Evolutionary conservation across 2,329 filamentous ascomycete genomes (phyloP).

Genomic region (Epichloe gansuensis): DNA sequence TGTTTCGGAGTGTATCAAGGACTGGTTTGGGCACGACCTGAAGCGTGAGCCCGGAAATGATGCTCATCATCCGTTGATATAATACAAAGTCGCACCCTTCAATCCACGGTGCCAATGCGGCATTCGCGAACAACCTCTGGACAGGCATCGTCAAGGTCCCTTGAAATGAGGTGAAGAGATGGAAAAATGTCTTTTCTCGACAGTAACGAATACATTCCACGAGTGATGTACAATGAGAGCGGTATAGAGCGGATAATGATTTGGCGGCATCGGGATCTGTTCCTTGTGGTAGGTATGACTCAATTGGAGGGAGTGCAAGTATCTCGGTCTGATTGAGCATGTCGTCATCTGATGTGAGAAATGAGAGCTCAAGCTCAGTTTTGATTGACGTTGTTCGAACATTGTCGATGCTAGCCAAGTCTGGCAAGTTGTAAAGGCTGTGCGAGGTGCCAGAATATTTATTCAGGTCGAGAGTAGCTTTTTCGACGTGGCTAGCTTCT

Average conservation of each 20-base stretch:
- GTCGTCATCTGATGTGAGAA: conserved; percentile 45
- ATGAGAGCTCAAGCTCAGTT: conserved; percentile 46
- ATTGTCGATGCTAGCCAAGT: conserved; percentile 44
- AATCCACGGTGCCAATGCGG: conserved; percentile 79
- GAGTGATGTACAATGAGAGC: conserved; percentile 88
- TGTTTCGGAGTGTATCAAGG: conserved; percentile 74
- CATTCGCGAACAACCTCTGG: conserved; percentile 77
- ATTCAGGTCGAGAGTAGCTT: conserved; percentile 1
- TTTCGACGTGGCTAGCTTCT: conserved; percentile 13
- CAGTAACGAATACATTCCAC: conserved; percentile 94
- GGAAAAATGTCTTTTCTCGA: conserved; percentile 93
- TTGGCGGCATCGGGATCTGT: conserved; percentile 82
- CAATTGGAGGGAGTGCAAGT: conserved; percentile 74
- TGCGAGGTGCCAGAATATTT: conserved; percentile 16
- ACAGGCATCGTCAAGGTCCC: conserved; percentile 94
- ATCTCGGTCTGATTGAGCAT: conserved; percentile 48
- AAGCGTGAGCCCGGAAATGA: conserved; percentile 76
- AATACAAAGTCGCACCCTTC: conserved; percentile 90
- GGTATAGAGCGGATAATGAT: conserved; percentile 76
- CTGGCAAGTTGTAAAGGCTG: conserved; percentile 49
- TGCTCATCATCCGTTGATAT: conserved; percentile 94
- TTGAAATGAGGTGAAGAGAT: conserved; percentile 88
- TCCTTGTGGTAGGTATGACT: conserved; percentile 63
- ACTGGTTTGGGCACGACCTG: conserved; percentile 86
- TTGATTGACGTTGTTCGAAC: conserved; percentile 46